A percentile compares a stretch with the other conserved stretches of the same genome.
These are phyloP conservation scores for Hansenula sp. DNA, from an alignment of 1,139 yeast species.

Conservation along the genomic window DNA sequence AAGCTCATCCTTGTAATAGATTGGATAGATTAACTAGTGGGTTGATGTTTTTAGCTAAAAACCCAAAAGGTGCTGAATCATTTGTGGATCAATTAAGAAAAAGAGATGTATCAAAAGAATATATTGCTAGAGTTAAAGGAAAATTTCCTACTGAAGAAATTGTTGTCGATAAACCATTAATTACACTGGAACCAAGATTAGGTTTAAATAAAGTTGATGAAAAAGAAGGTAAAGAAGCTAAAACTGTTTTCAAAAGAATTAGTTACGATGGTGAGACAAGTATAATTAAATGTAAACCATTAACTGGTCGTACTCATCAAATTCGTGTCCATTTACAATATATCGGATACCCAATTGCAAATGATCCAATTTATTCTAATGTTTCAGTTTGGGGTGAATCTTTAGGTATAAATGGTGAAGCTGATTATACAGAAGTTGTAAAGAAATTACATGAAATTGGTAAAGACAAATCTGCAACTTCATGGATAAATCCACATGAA, in stretches of 20 bases:
- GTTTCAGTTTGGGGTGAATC: constrained; percentile 69
- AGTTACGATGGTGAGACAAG: constrained; percentile 48
- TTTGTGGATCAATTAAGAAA: constrained; percentile 73
- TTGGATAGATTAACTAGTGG: constrained; percentile 92
- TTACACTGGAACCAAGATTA: constrained; percentile 71
- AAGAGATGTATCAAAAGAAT: constrained; percentile 74
- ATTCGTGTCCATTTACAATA: constrained; percentile 88
- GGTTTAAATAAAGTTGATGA: constrained; percentile 69
- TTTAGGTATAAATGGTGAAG: constrained; percentile 57
- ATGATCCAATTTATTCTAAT: constrained; percentile 87
- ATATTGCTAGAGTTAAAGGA: constrained; percentile 84
- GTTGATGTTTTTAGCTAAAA: constrained; percentile 86
- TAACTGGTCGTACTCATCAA: constrained; percentile 93
- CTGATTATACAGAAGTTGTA: constrained; percentile 42
- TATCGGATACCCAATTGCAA: constrained; percentile 86
- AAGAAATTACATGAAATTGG: constrained; percentile 58
- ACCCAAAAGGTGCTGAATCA: constrained; percentile 72
- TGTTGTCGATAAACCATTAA: constrained; percentile 62
- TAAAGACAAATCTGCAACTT: constrained; percentile 58
- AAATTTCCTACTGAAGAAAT: constrained; percentile 57
- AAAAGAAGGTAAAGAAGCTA: constrained; percentile 61
- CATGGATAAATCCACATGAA: constrained; percentile 56
- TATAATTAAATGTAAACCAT: constrained; percentile 77
- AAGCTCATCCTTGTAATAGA: constrained; percentile 87
- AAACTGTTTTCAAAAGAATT: constrained; percentile 37